Percentiles rank a stretch among this genome's conserved stretches.
Conservation (phyloP, 164 flowering plant species). For the Santalum album region DNA sequence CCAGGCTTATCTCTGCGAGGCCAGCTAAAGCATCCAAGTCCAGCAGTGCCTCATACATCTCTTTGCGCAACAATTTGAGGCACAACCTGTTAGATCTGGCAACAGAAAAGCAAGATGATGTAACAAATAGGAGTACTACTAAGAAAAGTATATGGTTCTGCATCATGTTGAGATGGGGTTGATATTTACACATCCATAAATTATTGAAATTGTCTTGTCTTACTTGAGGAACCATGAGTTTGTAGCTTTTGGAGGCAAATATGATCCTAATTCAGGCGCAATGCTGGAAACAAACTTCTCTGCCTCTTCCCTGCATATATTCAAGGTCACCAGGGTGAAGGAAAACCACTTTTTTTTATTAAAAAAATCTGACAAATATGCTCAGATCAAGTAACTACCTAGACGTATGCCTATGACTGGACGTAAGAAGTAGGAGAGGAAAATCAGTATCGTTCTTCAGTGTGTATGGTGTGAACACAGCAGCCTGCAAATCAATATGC, state of each 20-base stretch:
- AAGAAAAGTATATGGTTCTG: too few species aligned
- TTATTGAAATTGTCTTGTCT: conserved; percentile 11
- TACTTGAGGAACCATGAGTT: conserved; percentile 84
- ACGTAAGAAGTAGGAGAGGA: conserved; percentile 36
- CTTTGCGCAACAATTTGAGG: conserved; percentile 44
- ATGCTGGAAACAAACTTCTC: conserved; percentile 29
- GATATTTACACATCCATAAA: neutral
- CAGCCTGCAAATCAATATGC: conserved; percentile 44
- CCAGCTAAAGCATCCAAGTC: conserved; percentile 84
- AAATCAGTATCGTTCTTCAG: conserved; percentile 63
- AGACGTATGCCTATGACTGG: conserved; percentile 44
- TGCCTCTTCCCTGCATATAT: conserved; percentile 46
- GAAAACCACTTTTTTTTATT: too few species aligned
- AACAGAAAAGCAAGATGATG: conserved; percentile 12
- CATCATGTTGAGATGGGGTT: too few species aligned
- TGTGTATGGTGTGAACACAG: conserved; percentile 56
- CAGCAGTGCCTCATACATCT: conserved; percentile 35
- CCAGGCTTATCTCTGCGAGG: conserved; percentile 63
- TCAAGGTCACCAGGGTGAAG: neutral
- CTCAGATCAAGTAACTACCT: conserved; percentile 30
- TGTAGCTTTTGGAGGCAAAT: conserved; percentile 54
- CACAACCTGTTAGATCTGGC: conserved; percentile 56
- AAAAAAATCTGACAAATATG: neutral
- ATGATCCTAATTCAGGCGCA: conserved; percentile 55
- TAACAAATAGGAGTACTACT: neutral